A percentile compares a stretch with the other conserved stretches of the same genome.
Evolutionary conservation across 2,329 filamentous ascomycete species (phyloP).

Genomic region (Triangularia verruculosa): DNA sequence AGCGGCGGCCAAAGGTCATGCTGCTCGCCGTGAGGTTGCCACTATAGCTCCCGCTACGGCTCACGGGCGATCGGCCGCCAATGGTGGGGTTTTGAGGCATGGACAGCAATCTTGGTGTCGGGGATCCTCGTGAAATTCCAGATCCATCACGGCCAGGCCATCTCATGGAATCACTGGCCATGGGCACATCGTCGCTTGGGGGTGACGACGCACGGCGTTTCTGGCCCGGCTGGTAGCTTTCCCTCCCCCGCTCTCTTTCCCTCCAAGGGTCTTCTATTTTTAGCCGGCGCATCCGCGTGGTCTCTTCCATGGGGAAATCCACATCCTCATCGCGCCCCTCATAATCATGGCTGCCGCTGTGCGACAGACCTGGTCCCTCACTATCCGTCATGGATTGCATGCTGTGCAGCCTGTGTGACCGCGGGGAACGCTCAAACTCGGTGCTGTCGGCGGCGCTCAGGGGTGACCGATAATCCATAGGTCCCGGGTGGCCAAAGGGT

Average conservation of each 20-base stretch:
- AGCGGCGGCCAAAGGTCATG: slow-evolving; percentile 45
- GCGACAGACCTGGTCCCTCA: slow-evolving; percentile 34
- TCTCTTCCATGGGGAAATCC: slow-evolving; percentile 46
- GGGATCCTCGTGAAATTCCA: slow-evolving; percentile 46
- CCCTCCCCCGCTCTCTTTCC: slow-evolving; percentile 22
- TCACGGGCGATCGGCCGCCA: slow-evolving; percentile 43
- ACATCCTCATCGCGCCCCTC: slow-evolving; percentile 52
- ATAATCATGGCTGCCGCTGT: slow-evolving; percentile 41
- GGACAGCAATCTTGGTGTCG: slow-evolving; percentile 47
- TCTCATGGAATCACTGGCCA: slow-evolving; percentile 44
- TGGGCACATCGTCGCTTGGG: slow-evolving; percentile 44
- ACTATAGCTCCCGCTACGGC: slow-evolving; percentile 48
- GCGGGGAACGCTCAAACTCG: slow-evolving; percentile 48
- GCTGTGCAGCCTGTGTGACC: slow-evolving; percentile 49
- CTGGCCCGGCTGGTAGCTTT: slow-evolving; percentile 43
- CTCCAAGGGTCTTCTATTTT: slow-evolving; percentile 43
- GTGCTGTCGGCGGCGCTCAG: slow-evolving; percentile 39
- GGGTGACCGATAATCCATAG: slow-evolving; percentile 42
- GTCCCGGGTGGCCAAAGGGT: slow-evolving; percentile 39
- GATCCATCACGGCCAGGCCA: slow-evolving; percentile 44
- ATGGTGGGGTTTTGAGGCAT: slow-evolving; percentile 44
- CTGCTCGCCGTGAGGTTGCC: slow-evolving; percentile 45
- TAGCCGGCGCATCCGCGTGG: slow-evolving; percentile 38
- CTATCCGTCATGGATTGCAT: slow-evolving; percentile 44
- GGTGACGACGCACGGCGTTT: slow-evolving; percentile 58